A percentile compares a stretch with the other conserved stretches of the same genome.
Conservation (phyloP, 768 basidiomycete genomes). For the Boletus sp. region DNA sequence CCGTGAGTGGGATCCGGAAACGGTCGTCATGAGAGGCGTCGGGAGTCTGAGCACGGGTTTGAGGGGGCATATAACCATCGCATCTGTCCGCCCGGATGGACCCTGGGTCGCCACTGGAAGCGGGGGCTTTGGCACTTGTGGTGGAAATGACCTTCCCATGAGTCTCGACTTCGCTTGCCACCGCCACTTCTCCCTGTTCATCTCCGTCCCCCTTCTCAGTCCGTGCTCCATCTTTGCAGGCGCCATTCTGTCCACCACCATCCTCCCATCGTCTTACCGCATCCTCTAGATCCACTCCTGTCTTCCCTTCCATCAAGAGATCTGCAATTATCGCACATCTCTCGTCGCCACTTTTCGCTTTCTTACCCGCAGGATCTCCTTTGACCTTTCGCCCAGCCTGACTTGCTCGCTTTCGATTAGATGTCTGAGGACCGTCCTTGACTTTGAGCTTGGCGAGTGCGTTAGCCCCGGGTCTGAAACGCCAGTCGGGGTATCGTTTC, state of each 20-base stretch:
- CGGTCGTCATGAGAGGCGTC: slow-evolving; percentile 26
- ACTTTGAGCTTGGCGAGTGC: slow-evolving; percentile 38
- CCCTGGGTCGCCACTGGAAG: background rate
- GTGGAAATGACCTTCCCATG: slow-evolving; percentile 6
- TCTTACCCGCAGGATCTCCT: slow-evolving; percentile 29
- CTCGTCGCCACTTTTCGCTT: slow-evolving; percentile 41
- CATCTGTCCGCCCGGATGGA: background rate
- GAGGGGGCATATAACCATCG: slow-evolving; percentile 4
- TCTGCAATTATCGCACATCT: slow-evolving; percentile 65
- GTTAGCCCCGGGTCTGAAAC: slow-evolving; percentile 66
- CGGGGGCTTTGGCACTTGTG: background rate
- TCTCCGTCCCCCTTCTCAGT: slow-evolving; percentile 20
- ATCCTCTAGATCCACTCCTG: slow-evolving; percentile 55
- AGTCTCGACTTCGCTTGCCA: slow-evolving; percentile 11
- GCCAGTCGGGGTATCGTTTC: slow-evolving; percentile 74
- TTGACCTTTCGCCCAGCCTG: slow-evolving; percentile 29
- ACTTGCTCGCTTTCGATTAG: slow-evolving; percentile 28
- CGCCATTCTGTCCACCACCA: slow-evolving; percentile 3
- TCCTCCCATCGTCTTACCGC: slow-evolving; percentile 54
- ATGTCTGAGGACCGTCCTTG: slow-evolving; percentile 37
- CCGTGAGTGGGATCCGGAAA: slow-evolving; percentile 51
- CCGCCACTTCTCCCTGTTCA: slow-evolving; percentile 21
- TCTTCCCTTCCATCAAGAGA: slow-evolving; percentile 63
- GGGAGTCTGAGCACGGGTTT: slow-evolving; percentile 29
- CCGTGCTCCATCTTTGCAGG: slow-evolving; percentile 1